These are phyloP conservation scores for Lactuca saligna DNA, from an alignment of 129 eudicot species.

Conservation along the genomic window DNA sequence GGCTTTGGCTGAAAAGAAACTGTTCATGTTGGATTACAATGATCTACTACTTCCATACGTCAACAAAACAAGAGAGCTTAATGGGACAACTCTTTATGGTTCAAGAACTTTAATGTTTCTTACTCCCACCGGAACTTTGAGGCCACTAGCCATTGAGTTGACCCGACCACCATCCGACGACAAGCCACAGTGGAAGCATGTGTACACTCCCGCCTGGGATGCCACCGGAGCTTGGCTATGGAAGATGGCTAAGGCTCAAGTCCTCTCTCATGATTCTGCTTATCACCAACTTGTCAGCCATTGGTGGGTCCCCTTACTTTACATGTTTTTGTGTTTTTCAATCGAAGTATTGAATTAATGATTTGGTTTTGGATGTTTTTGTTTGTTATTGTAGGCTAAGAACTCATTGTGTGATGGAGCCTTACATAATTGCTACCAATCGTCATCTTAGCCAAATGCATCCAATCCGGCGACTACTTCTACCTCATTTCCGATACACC, in stretches of 20 bases:
- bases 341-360: no score
- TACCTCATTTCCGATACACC: slow-evolving; percentile 74
- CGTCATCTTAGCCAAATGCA: slow-evolving; percentile 80
- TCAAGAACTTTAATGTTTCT: slow-evolving; percentile 8
- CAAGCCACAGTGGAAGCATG: slow-evolving; percentile 59
- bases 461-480: slow-evolving; percentile 56
- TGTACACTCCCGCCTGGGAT: slow-evolving; percentile 34
- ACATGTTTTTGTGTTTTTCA: not conserved
- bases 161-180: slow-evolving; percentile 51
- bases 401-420: slow-evolving; percentile 72
- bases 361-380: no score
- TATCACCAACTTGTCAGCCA: slow-evolving; percentile 62
- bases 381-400: slow-evolving; percentile 44
- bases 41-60: slow-evolving; percentile 49
- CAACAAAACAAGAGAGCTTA: slow-evolving; percentile 45
- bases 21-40: slow-evolving; percentile 27
- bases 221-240: slow-evolving; percentile 39
- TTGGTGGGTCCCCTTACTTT: slow-evolving; percentile 36
- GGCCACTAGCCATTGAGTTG: slow-evolving; percentile 61
- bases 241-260: slow-evolving; percentile 43
- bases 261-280: slow-evolving; percentile 66
- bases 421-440: slow-evolving; percentile 10
- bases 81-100: slow-evolving; percentile 56
- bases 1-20: slow-evolving; percentile 56
- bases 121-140: slow-evolving; percentile 37